Percentiles rank a stretch among this genome's conserved stretches.
These are phyloP conservation scores for Tothia fuscella DNA, from an alignment of 2,329 filamentous ascomycete genomes.

Conservation along the genomic window DNA sequence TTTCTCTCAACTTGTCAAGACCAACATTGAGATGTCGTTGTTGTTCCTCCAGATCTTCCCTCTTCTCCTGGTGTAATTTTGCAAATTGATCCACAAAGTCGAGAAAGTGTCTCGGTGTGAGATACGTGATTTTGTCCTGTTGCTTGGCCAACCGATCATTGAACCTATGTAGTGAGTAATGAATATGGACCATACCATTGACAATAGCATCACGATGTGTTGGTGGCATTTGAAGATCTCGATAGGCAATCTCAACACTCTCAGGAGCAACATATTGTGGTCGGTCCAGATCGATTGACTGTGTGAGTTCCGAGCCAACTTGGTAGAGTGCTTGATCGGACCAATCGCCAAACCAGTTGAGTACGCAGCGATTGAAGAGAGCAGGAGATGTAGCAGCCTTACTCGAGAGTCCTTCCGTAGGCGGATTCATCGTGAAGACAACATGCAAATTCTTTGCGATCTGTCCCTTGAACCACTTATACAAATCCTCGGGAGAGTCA, in stretches of 20 bases:
- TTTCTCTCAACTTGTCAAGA: conserved; percentile 92
- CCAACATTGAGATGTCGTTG: conserved; percentile 97
- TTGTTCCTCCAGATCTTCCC: conserved; percentile 95
- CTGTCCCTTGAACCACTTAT: conserved; percentile 99
- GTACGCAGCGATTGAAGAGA: conserved; percentile 96
- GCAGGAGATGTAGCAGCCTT: conserved; percentile 97
- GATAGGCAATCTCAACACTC: conserved; percentile 84
- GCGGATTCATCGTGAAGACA: conserved; percentile 99
- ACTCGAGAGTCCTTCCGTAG: conserved; percentile 83
- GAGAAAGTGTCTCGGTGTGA: conserved; percentile 92
- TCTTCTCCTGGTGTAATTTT: conserved; percentile 94
- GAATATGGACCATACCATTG: conserved; percentile 98
- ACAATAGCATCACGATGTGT: conserved; percentile 85
- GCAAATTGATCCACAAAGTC: conserved; percentile 98
- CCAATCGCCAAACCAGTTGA: conserved; percentile 99
- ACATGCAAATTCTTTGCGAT: conserved; percentile 99
- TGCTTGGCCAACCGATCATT: conserved; percentile 82
- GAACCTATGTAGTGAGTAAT: conserved; percentile 85
- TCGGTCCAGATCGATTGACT: conserved; percentile 89
- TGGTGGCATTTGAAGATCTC: conserved; percentile 70
- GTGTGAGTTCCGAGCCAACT: conserved; percentile 87
- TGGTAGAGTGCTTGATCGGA: conserved; percentile 98
- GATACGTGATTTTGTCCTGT: conserved; percentile 82
- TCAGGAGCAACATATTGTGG: conserved; percentile 77
- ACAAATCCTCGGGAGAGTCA: conserved; percentile 97